Evolutionary conservation across 2,329 filamentous ascomycete genomes (phyloP), one percentile per base, ranked within the genome.

Genomic region (Fusarium luffae): DNA sequence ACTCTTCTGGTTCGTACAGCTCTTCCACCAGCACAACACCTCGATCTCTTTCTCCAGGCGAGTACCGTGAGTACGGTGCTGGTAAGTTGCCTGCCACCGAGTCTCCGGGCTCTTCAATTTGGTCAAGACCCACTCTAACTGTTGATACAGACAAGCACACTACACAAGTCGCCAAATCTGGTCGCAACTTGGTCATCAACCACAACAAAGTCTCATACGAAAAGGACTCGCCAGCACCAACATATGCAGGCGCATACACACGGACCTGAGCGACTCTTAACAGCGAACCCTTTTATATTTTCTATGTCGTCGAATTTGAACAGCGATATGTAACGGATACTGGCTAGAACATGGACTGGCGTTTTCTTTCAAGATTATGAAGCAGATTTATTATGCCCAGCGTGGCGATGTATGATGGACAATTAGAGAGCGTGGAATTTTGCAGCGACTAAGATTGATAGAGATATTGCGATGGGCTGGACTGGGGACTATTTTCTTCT

Each of bases 31-130:
- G 60, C 43, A 74, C 76, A 40, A 68, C 75, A n/a, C 71, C 76
- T 52, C 69, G 72, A 42, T 76, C 76, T 30, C 62, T 70, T 32
- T 76, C 77, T 34, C 69, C 76, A 30, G 74, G 70, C 30, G 72
- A 70, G 34, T 75, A 75, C 60, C 76, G 78, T 50, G 77, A 78
- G 54, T 77, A 79, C 63, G 75, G 70, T 66, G 75, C 79, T 61
- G 61, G 77, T 79, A 70, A 72, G 77, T 70, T 63, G 30, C 46
- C 55, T 66, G 50, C 42, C 41, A 47, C 43, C 54, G 58, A 52
- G 59, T 49, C 47, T 52, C 54, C 42, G 21, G 57, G 37, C 59
- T 59, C 30, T 59, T 46, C 49, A 54, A 49, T 30, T 27, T 50
- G 27, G 27, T 25, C 54, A 30, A 30, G 48, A 42, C 59, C 66